Conservation (phyloP, 345 rosid genomes). For the Cardamine resedifolia region DNA sequence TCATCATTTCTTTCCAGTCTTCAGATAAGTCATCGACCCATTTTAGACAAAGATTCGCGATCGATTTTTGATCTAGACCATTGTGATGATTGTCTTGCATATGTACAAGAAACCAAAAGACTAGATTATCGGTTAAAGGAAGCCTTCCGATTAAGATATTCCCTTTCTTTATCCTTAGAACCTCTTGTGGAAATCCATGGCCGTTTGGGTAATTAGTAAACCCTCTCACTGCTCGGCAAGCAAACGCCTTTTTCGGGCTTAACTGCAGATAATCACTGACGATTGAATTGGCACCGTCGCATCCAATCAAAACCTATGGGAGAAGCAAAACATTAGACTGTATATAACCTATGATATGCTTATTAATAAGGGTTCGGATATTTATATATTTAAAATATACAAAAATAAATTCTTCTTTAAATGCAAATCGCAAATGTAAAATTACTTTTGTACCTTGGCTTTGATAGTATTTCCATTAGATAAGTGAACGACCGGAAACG, state of each 20-base stretch:
- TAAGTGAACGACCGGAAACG: slow-evolving; percentile 27
- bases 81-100: slow-evolving; percentile 28
- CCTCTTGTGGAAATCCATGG: slow-evolving; percentile 41
- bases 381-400: too few species aligned
- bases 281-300: slow-evolving; percentile 55
- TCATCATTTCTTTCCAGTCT: slow-evolving; percentile 46
- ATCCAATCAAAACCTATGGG: slow-evolving; percentile 48
- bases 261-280: slow-evolving; percentile 47
- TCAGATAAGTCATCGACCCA: slow-evolving; percentile 38
- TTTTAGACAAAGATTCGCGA: slow-evolving; percentile 30
- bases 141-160: slow-evolving; percentile 36
- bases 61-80: slow-evolving; percentile 38
- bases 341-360: background rate
- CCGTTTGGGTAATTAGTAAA: slow-evolving; percentile 46
- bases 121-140: slow-evolving; percentile 36
- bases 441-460: slow-evolving; percentile 33
- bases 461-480: slow-evolving; percentile 28
- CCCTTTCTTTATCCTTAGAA: slow-evolving; percentile 25
- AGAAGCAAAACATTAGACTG: background rate
- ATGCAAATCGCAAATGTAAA: background rate
- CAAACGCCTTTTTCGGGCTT: slow-evolving; percentile 36
- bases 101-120: slow-evolving; percentile 45
- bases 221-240: slow-evolving; percentile 47
- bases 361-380: too few species aligned
- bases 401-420: background rate